Evolutionary conservation across 495 filamentous ascomycete genomes (phyloP).

Genomic region (Penicillium malachiteum): DNA sequence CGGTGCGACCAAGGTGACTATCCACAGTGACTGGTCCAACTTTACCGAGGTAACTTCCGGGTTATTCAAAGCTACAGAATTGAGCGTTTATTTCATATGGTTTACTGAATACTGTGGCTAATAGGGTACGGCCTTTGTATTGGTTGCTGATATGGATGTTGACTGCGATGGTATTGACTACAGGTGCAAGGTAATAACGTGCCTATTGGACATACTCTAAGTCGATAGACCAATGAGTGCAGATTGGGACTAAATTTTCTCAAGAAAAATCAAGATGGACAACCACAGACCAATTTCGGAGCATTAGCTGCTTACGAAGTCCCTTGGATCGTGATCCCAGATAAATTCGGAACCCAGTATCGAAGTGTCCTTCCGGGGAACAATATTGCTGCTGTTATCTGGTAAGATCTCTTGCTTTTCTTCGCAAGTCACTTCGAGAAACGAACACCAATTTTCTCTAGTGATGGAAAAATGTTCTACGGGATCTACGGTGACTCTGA

Average conservation of each 20-base stretch:
- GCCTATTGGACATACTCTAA: neutral
- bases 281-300: constrained; percentile 33
- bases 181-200: constrained; percentile 24
- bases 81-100: neutral
- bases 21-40: constrained; percentile 33
- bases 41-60: constrained; percentile 20
- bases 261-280: constrained; percentile 38
- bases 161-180: constrained; percentile 41
- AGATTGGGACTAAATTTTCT: neutral
- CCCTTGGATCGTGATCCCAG: constrained; percentile 39
- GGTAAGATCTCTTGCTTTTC: constrained; percentile 16
- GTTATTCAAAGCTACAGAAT: neutral
- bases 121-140: constrained; percentile 37
- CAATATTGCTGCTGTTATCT: constrained; percentile 40
- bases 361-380: constrained; percentile 28
- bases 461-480: constrained; percentile 40
- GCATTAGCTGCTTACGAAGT: constrained; percentile 40
- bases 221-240: no score
- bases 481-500: constrained; percentile 40
- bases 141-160: constrained; percentile 40
- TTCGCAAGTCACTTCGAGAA: neutral
- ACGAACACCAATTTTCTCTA: neutral
- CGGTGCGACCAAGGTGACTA: constrained; percentile 22
- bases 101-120: neutral
- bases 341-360: constrained; percentile 29